phyloP scores from a whole-genome alignment of 768 basidiomycete genomes.

The Thelephora ganbajun region DNA sequence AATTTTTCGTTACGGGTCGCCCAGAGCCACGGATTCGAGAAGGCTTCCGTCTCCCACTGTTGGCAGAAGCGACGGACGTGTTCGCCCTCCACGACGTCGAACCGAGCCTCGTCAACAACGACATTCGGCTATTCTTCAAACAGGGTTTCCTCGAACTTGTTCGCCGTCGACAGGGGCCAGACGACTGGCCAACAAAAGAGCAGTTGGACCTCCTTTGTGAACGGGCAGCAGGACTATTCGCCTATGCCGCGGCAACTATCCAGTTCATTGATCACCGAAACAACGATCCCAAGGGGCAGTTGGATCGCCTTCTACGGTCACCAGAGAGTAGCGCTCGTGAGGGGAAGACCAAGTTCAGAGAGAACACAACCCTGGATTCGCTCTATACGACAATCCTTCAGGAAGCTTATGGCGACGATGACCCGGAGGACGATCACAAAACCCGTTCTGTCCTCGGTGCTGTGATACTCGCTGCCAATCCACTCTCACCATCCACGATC shows the following conservation, averaged over 20 bases:
- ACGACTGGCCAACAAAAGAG: conserved; percentile 1
- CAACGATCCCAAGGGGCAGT: not conserved
- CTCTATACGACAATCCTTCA: conserved; percentile 5
- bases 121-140: conserved; percentile 1
- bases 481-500: not conserved
- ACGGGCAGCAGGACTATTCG: conserved; percentile 8
- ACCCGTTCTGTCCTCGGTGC: not conserved
- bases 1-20: conserved; percentile 8
- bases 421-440: not conserved
- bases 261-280: conserved; percentile 9
- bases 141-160: not conserved
- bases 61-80: conserved; percentile 1
- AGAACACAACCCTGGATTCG: conserved; percentile 6
- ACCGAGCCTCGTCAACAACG: not conserved
- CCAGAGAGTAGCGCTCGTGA: not conserved
- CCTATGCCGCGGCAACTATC: conserved; percentile 11
- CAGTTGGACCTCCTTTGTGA: conserved; percentile 1
- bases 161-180: not conserved
- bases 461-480: not conserved
- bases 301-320: not conserved
- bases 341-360: not conserved
- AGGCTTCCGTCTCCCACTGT: not conserved
- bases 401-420: not conserved
- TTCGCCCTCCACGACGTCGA: conserved; percentile 1
- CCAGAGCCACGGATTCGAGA: conserved; percentile 4